Conservation (phyloP, 768 basidiomycete species). For the Tylopilus felleus region DNA sequence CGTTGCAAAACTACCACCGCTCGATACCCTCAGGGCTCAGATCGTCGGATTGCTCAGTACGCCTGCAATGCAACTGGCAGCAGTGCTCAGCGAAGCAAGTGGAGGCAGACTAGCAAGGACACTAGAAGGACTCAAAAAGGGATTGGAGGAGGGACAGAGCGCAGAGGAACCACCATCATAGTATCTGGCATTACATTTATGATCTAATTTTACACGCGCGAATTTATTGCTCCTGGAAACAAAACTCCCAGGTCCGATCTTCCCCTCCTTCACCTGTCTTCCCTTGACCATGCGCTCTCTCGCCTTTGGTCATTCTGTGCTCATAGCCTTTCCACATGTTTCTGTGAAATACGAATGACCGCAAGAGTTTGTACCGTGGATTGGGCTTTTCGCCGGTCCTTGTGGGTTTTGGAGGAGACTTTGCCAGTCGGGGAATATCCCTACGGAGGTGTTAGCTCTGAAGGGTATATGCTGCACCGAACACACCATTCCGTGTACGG, state of each 20-base stretch:
- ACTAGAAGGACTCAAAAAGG: slow-evolving; percentile 69
- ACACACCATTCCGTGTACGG: slow-evolving; percentile 87
- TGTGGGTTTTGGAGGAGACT: slow-evolving; percentile 60
- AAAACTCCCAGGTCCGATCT: slow-evolving; percentile 91
- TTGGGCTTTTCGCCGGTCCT: slow-evolving; percentile 47
- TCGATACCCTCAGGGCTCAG: slow-evolving; percentile 76
- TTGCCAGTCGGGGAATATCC: slow-evolving; percentile 74
- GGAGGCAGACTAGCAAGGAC: slow-evolving; percentile 70
- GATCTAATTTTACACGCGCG: not conserved
- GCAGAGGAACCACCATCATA: slow-evolving; percentile 21
- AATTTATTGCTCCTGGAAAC: slow-evolving; percentile 31
- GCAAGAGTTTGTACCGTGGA: slow-evolving; percentile 64
- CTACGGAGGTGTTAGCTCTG: slow-evolving; percentile 35
- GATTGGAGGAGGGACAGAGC: slow-evolving; percentile 50
- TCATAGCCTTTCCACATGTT: slow-evolving; percentile 78
- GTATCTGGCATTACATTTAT: slow-evolving; percentile 10
- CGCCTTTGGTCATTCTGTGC: slow-evolving; percentile 94
- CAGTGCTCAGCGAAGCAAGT: slow-evolving; percentile 62
- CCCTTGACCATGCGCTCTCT: slow-evolving; percentile 58
- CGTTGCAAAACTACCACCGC: slow-evolving; percentile 70
- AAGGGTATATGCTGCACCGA: slow-evolving; percentile 4
- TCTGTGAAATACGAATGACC: slow-evolving; percentile 79
- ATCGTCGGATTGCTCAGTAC: slow-evolving; percentile 80
- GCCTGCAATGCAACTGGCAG: slow-evolving; percentile 71
- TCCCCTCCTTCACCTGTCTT: slow-evolving; percentile 72